Evolutionary conservation across 2,329 filamentous ascomycete species (phyloP).

Genomic region (Capronia epimyces): DNA sequence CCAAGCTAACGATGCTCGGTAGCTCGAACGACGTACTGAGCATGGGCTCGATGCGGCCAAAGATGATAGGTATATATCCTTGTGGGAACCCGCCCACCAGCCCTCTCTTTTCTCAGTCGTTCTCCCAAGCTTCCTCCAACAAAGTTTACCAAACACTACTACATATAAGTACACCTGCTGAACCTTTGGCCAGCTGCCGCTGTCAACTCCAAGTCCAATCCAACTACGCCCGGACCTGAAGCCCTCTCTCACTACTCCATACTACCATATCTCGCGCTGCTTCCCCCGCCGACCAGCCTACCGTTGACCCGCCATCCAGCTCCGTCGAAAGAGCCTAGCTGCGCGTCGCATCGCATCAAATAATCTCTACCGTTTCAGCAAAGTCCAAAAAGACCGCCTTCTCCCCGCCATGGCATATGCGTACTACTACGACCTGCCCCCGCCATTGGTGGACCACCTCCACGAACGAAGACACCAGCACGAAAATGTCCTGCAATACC

Average conservation of each 20-base stretch:
- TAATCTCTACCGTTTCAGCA: not conserved
- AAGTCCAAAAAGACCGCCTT: not conserved
- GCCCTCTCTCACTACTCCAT: too few relatives aligned
- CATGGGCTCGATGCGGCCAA: not conserved
- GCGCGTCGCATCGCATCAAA: too few relatives aligned
- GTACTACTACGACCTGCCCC: slow-evolving; percentile 25
- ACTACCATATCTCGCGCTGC: not conserved
- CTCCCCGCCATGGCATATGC: slow-evolving; percentile 19
- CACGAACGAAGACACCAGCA: slow-evolving; percentile 22
- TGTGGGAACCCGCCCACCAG: not conserved
- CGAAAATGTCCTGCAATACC: slow-evolving; percentile 17
- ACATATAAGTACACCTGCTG: not conserved
- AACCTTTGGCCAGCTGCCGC: not conserved
- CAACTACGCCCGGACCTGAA: not conserved
- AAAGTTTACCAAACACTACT: not conserved
- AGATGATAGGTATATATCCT: slow-evolving; percentile 1
- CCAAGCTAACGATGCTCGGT: not conserved
- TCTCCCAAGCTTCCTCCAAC: not conserved
- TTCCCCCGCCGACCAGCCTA: not conserved
- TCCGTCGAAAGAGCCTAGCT: too few relatives aligned
- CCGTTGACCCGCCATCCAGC: not conserved
- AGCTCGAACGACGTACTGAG: not conserved
- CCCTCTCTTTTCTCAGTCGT: not conserved
- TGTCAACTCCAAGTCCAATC: not conserved
- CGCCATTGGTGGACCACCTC: slow-evolving; percentile 22